Conservation (phyloP, 2,329 filamentous ascomycete genomes). For the Botrytis sinoallii region DNA sequence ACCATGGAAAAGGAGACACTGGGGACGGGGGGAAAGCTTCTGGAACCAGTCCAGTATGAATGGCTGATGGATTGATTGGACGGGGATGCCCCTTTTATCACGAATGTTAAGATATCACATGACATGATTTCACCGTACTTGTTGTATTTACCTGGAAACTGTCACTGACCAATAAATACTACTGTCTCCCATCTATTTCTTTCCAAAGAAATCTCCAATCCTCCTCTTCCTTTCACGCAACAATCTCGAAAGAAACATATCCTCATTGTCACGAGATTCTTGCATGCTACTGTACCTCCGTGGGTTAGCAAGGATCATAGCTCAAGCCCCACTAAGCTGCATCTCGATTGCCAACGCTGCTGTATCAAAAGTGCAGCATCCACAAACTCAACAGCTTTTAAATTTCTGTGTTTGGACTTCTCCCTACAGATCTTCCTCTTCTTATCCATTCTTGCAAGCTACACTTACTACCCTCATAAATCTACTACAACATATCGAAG, state of each 20-base stretch:
- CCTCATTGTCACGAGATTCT: slow-evolving; percentile 1
- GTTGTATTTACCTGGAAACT: not conserved
- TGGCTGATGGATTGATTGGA: not conserved
- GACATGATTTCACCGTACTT: not conserved
- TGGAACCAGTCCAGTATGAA: not conserved
- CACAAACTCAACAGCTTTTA: slow-evolving; percentile 20
- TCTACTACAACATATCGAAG: slow-evolving; percentile 19
- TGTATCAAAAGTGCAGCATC: slow-evolving; percentile 20
- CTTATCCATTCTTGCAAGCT: not conserved
- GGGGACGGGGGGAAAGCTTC: not conserved
- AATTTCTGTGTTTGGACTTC: slow-evolving; percentile 11
- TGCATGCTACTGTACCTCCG: not conserved
- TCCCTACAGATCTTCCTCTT: slow-evolving; percentile 4
- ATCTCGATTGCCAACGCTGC: slow-evolving; percentile 21
- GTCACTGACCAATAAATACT: not conserved
- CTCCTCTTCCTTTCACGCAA: not conserved
- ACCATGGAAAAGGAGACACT: not conserved
- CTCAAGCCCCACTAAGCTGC: slow-evolving; percentile 19
- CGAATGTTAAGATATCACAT: not conserved
- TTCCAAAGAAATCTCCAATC: no score
- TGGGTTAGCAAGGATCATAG: slow-evolving; percentile 7
- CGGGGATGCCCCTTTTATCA: slow-evolving; percentile 11
- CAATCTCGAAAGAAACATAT: not conserved
- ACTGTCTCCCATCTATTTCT: not conserved
- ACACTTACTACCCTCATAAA: not conserved